phyloP scores from a whole-genome alignment of 306 rosid species.

The Trichosanthes cucumerina region DNA sequence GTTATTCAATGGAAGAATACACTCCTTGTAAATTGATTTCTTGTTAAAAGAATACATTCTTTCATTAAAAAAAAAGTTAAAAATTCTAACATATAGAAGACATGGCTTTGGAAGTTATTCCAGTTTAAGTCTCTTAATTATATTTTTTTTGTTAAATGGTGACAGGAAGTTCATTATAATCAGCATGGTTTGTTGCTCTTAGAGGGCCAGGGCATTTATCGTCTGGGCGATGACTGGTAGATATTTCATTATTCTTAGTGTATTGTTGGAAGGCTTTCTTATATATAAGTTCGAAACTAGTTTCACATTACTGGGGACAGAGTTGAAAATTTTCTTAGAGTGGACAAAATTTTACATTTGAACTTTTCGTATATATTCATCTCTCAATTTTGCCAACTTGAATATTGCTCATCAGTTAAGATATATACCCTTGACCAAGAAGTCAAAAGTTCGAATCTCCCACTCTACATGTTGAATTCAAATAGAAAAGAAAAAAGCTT shows the following conservation, averaged over 20 bases:
- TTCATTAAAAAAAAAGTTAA: background rate
- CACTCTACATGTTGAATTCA: too few species aligned
- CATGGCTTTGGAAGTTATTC: background rate
- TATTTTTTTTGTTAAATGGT: slow-evolving; percentile 7
- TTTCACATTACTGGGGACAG: background rate
- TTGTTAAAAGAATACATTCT: background rate
- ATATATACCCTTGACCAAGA: too few species aligned
- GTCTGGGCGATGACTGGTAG: slow-evolving; percentile 88
- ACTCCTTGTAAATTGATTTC: background rate
- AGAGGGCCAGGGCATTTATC: slow-evolving; percentile 94
- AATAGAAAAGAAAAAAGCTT: too few species aligned
- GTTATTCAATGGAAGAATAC: background rate
- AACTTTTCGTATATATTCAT: background rate
- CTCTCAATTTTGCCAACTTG: background rate
- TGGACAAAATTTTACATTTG: background rate
- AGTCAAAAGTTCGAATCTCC: background rate
- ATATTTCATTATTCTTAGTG: background rate
- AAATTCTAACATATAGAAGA: background rate
- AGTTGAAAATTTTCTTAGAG: background rate
- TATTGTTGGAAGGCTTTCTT: background rate
- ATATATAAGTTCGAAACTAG: background rate
- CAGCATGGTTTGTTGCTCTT: slow-evolving; percentile 87
- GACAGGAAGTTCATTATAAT: slow-evolving; percentile 92
- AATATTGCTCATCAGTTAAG: background rate
- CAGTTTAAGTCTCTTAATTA: background rate